A percentile compares a stretch with the other conserved stretches of the same genome.
Conservation (phyloP, 1,284 basidiomycete species). For the Amylostereum areolatum region DNA sequence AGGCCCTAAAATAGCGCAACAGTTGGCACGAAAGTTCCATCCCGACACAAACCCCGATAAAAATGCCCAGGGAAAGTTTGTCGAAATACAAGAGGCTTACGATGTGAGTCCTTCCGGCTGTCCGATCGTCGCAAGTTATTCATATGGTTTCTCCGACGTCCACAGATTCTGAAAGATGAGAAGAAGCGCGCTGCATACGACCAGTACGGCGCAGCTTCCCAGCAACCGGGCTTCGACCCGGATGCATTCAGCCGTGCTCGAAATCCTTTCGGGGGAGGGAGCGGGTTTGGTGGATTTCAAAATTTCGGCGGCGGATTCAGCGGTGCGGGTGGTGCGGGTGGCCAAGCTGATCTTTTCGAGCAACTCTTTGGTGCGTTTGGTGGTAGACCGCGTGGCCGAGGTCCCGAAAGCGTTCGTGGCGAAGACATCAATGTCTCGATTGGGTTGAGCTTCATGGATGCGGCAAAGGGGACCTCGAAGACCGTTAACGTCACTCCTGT, state of each 20-base stretch:
- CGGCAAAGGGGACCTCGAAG: slow-evolving; percentile 84
- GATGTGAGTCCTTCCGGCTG: slow-evolving; percentile 59
- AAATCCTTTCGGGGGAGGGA: slow-evolving; percentile 41
- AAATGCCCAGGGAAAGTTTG: slow-evolving; percentile 86
- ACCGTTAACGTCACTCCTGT: slow-evolving; percentile 80
- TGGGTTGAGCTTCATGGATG: slow-evolving; percentile 85
- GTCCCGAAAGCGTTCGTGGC: slow-evolving; percentile 57
- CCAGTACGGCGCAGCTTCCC: slow-evolving; percentile 91
- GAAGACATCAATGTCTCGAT: slow-evolving; percentile 82
- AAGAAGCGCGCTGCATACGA: slow-evolving; percentile 93
- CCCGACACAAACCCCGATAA: slow-evolving; percentile 97
- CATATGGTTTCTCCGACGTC: slow-evolving; percentile 10
- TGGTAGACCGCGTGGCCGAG: slow-evolving; percentile 38
- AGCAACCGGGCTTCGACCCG: slow-evolving; percentile 91
- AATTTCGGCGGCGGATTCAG: slow-evolving; percentile 69
- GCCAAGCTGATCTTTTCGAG: slow-evolving; percentile 76
- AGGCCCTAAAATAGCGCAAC: not conserved
- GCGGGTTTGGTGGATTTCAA: slow-evolving; percentile 65
- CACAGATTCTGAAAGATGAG: slow-evolving; percentile 86
- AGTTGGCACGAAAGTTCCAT: slow-evolving; percentile 98
- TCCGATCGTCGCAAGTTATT: not conserved
- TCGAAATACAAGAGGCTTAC: slow-evolving; percentile 97
- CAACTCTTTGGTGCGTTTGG: slow-evolving; percentile 77
- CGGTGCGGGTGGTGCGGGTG: slow-evolving; percentile 55
- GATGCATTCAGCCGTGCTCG: slow-evolving; percentile 57